Evolutionary conservation across 108 stramenopile species (phyloP).

Genomic region (Aurantiochytrium sp.): DNA sequence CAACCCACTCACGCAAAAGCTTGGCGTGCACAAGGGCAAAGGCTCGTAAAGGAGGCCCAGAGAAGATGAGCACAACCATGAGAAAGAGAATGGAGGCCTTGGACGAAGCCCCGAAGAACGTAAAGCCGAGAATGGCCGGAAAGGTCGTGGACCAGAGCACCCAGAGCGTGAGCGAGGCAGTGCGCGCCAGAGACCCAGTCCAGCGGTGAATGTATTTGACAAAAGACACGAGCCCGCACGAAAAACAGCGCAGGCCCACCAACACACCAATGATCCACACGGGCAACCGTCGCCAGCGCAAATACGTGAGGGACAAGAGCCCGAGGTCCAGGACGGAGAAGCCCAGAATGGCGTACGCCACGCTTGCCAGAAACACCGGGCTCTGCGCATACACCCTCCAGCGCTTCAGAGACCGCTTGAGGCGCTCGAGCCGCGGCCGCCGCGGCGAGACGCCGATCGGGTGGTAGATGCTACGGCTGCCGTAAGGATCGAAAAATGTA

Average conservation of each 20-base stretch:
- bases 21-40: constrained; percentile 1
- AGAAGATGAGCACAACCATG: background rate
- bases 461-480: constrained; percentile 15
- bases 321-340: background rate
- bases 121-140: background rate
- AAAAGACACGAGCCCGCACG: background rate
- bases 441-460: background rate
- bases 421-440: background rate
- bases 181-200: constrained; percentile 6
- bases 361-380: constrained; percentile 1
- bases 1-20: constrained; percentile 6
- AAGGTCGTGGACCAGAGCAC: background rate
- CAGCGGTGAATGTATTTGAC: constrained; percentile 27
- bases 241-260: background rate
- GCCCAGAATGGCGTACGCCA: background rate
- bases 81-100: background rate
- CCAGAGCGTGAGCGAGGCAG: constrained; percentile 1
- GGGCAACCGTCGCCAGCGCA: background rate
- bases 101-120: background rate
- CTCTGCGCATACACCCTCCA: background rate
- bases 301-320: background rate
- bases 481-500: constrained; percentile 1
- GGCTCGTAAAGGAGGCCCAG: background rate
- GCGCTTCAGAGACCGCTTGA: background rate
- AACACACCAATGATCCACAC: background rate